A percentile compares a stretch with the other conserved stretches of the same genome.
These are phyloP conservation scores for Yamadazyma sp. DNA, from an alignment of 1,139 yeast species.

Conservation along the genomic window DNA sequence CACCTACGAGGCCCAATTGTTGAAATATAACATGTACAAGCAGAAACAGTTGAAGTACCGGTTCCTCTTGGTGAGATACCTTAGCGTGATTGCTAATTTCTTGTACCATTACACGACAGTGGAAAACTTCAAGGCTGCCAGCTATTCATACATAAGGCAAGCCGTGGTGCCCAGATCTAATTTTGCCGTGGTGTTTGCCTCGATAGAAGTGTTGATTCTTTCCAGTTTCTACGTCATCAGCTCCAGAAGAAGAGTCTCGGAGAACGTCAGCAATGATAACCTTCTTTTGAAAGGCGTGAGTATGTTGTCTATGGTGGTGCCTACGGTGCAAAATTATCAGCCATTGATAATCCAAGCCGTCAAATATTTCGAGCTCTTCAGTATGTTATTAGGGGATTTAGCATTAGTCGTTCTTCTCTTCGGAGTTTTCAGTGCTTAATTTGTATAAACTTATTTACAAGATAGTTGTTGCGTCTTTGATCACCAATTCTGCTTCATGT, in stretches of 20 bases:
- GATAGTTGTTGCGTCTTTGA: background rate
- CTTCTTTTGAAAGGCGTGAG: slow-evolving; percentile 30
- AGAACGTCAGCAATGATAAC: slow-evolving; percentile 26
- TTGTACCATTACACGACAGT: slow-evolving; percentile 31
- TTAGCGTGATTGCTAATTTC: slow-evolving; percentile 31
- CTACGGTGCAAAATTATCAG: slow-evolving; percentile 30
- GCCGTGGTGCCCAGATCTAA: slow-evolving; percentile 12
- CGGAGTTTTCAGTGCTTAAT: slow-evolving; percentile 32
- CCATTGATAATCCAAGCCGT: slow-evolving; percentile 31
- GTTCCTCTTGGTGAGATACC: slow-evolving; percentile 32
- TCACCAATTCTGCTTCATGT: slow-evolving; percentile 31
- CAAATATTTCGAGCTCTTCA: slow-evolving; percentile 39
- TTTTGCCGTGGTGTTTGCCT: slow-evolving; percentile 32
- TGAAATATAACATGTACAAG: slow-evolving; percentile 31
- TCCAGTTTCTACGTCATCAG: slow-evolving; percentile 35
- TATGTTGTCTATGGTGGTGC: slow-evolving; percentile 38
- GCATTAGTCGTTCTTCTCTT: slow-evolving; percentile 40
- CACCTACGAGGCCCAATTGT: slow-evolving; percentile 31
- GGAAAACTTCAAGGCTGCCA: slow-evolving; percentile 30
- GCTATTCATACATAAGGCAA: slow-evolving; percentile 25
- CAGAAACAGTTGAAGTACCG: slow-evolving; percentile 33
- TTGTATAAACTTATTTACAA: slow-evolving; percentile 4
- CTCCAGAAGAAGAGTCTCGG: slow-evolving; percentile 25
- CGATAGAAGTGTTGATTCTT: slow-evolving; percentile 35
- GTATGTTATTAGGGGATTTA: slow-evolving; percentile 40